A percentile compares a stretch with the other conserved stretches of the same genome.
Conservation (phyloP, 768 basidiomycete genomes). For the Coprinopsis sp. region DNA sequence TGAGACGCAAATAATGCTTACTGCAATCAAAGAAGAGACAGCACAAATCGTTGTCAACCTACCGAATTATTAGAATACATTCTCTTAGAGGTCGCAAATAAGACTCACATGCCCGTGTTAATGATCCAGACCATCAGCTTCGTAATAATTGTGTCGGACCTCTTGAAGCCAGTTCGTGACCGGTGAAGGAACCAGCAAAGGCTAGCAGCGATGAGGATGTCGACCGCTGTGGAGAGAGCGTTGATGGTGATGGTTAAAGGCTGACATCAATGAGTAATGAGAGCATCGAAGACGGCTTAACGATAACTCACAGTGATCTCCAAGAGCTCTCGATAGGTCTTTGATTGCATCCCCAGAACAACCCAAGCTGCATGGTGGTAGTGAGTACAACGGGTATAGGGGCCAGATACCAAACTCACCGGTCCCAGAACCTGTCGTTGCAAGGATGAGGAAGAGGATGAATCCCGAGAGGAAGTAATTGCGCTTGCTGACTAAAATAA, state of each 20-base stretch:
- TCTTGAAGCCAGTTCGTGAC: slow-evolving; percentile 49
- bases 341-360: slow-evolving; percentile 33
- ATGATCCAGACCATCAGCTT: slow-evolving; percentile 51
- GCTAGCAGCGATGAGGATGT: slow-evolving; percentile 45
- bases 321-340: slow-evolving; percentile 32
- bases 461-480: slow-evolving; percentile 28
- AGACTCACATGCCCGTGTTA: slow-evolving; percentile 45
- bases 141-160: slow-evolving; percentile 49
- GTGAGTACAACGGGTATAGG: neutral
- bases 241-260: slow-evolving; percentile 49
- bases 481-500: slow-evolving; percentile 35
- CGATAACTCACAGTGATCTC: slow-evolving; percentile 28
- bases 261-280: slow-evolving; percentile 17
- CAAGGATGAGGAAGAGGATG: slow-evolving; percentile 29
- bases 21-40: slow-evolving; percentile 43
- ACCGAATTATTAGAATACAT: slow-evolving; percentile 6
- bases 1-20: slow-evolving; percentile 16
- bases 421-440: slow-evolving; percentile 32
- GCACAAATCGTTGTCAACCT: slow-evolving; percentile 44
- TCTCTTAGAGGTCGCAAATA: neutral
- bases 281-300: neutral
- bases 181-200: slow-evolving; percentile 42
- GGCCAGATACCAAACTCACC: slow-evolving; percentile 19
- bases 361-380: slow-evolving; percentile 32
- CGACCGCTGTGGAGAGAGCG: slow-evolving; percentile 41